Evolutionary conservation across 345 rosid species (phyloP).

Genomic region (Eucalyptus erythrocorys): DNA sequence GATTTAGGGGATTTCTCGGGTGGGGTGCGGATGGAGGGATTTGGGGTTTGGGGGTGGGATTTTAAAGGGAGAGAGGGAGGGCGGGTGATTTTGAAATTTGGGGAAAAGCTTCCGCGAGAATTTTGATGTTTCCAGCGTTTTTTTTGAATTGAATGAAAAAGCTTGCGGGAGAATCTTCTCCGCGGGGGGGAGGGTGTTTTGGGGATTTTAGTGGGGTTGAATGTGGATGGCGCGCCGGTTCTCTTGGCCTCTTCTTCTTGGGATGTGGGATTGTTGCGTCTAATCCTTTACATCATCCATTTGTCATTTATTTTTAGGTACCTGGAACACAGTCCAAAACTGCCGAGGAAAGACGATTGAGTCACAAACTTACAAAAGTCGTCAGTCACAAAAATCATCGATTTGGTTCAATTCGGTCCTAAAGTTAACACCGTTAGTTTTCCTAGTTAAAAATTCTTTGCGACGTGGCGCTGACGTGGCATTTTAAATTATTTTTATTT

Average conservation of each 20-base stretch:
- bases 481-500: too few species aligned
- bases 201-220: background rate
- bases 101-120: conserved; percentile 13
- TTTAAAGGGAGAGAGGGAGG: background rate
- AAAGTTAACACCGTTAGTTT: too few species aligned
- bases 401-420: too few species aligned
- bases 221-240: background rate
- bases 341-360: too few species aligned
- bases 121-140: background rate
- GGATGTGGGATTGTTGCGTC: background rate
- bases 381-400: too few species aligned
- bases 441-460: too few species aligned
- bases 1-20: background rate
- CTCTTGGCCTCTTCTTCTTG: background rate
- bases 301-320: background rate
- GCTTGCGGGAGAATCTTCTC: conserved; percentile 9
- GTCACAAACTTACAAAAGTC: too few species aligned
- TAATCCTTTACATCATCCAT: background rate
- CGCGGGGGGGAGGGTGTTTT: background rate
- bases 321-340: too few species aligned
- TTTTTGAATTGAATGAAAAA: background rate
- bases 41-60: background rate
- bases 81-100: conserved; percentile 1
- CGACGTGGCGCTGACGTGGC: too few species aligned
- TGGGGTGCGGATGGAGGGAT: background rate